Base-by-base conservation (phyloP, 2,329 filamentous ascomycete species). In the Coleophoma eucalyptorum region DNA sequence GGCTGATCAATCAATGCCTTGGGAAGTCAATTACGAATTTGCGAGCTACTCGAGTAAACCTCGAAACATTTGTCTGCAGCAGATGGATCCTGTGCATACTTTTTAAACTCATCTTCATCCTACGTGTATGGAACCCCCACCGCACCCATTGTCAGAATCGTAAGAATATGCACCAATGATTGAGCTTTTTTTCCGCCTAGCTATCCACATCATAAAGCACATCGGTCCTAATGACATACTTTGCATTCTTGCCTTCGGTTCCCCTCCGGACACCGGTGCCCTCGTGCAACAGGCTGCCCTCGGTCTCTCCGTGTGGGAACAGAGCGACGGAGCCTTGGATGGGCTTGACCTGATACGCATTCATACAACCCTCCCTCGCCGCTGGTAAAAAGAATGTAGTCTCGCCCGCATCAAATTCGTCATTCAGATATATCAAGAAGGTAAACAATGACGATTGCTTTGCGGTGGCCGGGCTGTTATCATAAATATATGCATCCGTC, bases 371-470 rank as follows among this genome's bases (percentile, higher is more conserved):
- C 55, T 89, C 85, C 16, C 75, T 72, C 0, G 78, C 72, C 4
- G 79, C 83, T 0, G 86, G 86, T 4, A 87, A 66, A 65, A 89
- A 89, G 60, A 86, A 89, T 0, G 83, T 87, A 0, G 85, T 89
- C 65, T 89, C 84, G 20, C 85, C 85, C 10, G 82, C 84, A 56
- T 85, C 80, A 48, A 89, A 89, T 51, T 89, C 84, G 54, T 88
- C 84, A 46, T 87, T 87, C 2, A 88, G 71, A 57, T 88, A 88
- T 2, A 88, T 75, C 15, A 88, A 65, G 61, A 88, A 87, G 0
- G 84, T 88, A 57, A 86, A 88, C 2, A 88, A 69, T 0, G 83
- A 86, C 21, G 83, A 86, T 64, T 87, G 84, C 57, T 77, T 81
- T 31, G 76, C 77, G 0, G 70, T 72, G 1, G 72, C 54, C 0